phyloP scores from a whole-genome alignment of 305 asterid species.

The Caryopteris hybrid region DNA sequence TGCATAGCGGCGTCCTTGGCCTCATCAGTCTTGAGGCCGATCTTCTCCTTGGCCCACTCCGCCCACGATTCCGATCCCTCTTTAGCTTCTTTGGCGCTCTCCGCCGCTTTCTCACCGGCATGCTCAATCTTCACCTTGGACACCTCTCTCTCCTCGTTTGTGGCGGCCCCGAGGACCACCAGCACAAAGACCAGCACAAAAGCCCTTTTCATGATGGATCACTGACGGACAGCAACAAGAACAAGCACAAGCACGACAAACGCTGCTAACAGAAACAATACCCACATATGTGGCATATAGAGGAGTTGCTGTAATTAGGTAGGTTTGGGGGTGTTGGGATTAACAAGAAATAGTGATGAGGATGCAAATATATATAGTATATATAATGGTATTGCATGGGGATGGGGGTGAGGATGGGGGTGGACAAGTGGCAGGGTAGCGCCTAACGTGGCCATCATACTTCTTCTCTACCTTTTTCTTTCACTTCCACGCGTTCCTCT shows the following conservation, averaged over 20 bases:
- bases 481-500: conserved; percentile 7
- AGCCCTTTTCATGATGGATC: neutral
- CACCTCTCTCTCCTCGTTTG: neutral
- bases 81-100: conserved; percentile 1
- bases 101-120: conserved; percentile 13
- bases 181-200: neutral
- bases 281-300: conserved; percentile 30
- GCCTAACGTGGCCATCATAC: conserved; percentile 19
- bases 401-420: neutral
- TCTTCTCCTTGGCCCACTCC: conserved; percentile 70
- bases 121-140: neutral
- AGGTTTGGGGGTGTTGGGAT: no score
- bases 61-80: conserved; percentile 54
- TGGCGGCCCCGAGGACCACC: neutral
- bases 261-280: conserved; percentile 26
- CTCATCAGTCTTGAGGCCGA: conserved; percentile 29
- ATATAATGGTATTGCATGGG: neutral
- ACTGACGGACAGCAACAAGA: neutral
- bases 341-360: neutral
- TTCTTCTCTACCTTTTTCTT: neutral
- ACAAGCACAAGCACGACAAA: conserved; percentile 18
- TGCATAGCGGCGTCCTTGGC: conserved; percentile 22
- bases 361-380: no score
- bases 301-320: no score
- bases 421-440: conserved; percentile 15